Percentiles rank a stretch among this genome's conserved stretches.
Evolutionary conservation across 768 basidiomycete genomes (phyloP).

Genomic region (Phylloporus sp.): DNA sequence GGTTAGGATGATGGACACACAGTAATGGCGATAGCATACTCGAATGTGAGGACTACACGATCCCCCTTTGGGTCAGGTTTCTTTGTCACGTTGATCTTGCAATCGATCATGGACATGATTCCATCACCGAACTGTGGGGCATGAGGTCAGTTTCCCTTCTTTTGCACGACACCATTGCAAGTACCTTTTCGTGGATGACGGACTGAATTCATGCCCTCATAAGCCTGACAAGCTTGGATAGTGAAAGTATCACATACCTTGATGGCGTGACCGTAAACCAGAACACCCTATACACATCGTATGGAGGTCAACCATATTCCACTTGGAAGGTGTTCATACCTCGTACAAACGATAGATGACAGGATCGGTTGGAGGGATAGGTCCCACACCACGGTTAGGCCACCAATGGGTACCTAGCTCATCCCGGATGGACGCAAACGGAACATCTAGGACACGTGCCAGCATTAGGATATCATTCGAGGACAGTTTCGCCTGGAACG

Average conservation of each 20-base stretch:
- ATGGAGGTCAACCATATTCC: neutral
- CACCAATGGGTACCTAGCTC: slow-evolving; percentile 64
- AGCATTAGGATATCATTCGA: slow-evolving; percentile 55
- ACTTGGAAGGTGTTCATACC: slow-evolving; percentile 33
- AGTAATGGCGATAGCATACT: slow-evolving; percentile 44
- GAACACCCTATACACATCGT: slow-evolving; percentile 43
- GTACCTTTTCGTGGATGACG: slow-evolving; percentile 72
- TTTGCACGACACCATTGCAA: neutral
- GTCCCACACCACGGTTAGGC: slow-evolving; percentile 65
- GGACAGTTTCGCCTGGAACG: slow-evolving; percentile 58
- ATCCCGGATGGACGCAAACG: slow-evolving; percentile 33
- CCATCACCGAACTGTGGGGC: slow-evolving; percentile 68
- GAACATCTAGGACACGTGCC: slow-evolving; percentile 45
- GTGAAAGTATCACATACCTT: slow-evolving; percentile 46
- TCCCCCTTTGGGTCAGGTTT: slow-evolving; percentile 77
- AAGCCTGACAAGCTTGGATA: neutral
- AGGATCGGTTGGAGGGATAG: slow-evolving; percentile 71
- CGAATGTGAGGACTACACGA: slow-evolving; percentile 72
- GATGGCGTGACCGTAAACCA: slow-evolving; percentile 76
- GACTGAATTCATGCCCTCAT: slow-evolving; percentile 36
- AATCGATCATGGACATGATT: slow-evolving; percentile 88
- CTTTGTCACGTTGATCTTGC: slow-evolving; percentile 59
- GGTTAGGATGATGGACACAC: neutral
- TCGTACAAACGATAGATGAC: slow-evolving; percentile 80
- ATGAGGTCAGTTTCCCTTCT: neutral